phyloP scores from a whole-genome alignment of 148 eudicot species.

The Simmondsia chinensis region DNA sequence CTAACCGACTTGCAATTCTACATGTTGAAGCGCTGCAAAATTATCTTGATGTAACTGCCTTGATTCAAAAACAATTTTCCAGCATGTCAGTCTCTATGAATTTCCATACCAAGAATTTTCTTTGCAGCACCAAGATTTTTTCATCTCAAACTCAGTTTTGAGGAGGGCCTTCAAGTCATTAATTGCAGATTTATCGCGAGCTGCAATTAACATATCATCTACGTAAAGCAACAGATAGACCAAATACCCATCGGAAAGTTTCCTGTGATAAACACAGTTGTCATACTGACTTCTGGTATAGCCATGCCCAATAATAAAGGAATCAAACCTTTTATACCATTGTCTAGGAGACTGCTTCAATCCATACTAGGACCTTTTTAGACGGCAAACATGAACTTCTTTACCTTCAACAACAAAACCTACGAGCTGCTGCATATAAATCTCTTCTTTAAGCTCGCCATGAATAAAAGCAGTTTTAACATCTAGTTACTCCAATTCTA shows the following conservation, averaged over 20 bases:
- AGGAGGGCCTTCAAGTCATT: not conserved
- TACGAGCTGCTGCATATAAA: too few species aligned
- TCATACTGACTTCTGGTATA: not conserved
- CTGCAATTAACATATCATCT: not conserved
- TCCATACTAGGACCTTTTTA: too few species aligned
- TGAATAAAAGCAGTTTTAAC: conserved; percentile 5
- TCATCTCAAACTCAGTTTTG: not conserved
- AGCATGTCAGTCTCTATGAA: not conserved
- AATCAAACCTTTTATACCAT: too few species aligned
- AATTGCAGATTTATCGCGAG: not conserved
- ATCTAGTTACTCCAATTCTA: conserved; percentile 9
- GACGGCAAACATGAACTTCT: too few species aligned
- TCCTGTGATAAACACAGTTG: conserved; percentile 3
- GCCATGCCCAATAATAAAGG: too few species aligned
- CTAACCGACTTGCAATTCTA: not conserved
- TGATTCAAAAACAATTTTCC: not conserved
- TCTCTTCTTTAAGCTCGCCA: not conserved
- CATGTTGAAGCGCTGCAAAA: not conserved
- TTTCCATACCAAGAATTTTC: conserved; percentile 3
- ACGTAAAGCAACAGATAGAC: conserved; percentile 4
- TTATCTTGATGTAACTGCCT: not conserved
- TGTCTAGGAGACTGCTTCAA: conserved; percentile 1
- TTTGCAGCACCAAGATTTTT: not conserved
- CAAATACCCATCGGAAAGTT: not conserved
- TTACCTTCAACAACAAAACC: too few species aligned